phyloP scores from a whole-genome alignment of 2,329 filamentous ascomycete species.

The Cladosporium colombiae region DNA sequence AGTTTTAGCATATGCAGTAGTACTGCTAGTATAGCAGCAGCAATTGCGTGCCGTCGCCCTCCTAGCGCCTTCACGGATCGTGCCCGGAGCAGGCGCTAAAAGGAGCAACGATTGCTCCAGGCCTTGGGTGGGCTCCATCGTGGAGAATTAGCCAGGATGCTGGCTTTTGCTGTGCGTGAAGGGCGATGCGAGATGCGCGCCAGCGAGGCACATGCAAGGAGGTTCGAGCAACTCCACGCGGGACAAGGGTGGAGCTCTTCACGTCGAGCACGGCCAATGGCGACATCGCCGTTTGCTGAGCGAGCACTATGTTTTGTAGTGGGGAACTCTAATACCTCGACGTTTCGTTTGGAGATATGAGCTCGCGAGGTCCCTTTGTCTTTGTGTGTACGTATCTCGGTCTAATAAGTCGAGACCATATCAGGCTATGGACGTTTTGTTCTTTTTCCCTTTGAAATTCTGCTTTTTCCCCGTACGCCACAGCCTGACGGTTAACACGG shows the following conservation, averaged over 20 bases:
- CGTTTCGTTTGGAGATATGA: neutral
- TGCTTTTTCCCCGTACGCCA: neutral
- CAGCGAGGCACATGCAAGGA: conserved; percentile 20
- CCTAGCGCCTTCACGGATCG: conserved; percentile 18
- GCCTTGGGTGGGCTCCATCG: neutral
- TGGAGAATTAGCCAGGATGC: conserved; percentile 6
- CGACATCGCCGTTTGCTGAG: neutral
- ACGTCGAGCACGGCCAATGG: conserved; percentile 4
- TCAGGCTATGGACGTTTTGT: neutral
- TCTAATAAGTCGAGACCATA: neutral
- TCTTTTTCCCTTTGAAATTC: too few relatives aligned
- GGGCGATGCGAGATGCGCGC: neutral
- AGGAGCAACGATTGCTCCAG: conserved; percentile 1
- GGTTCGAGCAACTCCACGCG: conserved; percentile 6
- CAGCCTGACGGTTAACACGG: neutral
- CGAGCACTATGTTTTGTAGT: neutral
- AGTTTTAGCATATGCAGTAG: too few relatives aligned
- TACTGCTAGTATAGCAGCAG: neutral
- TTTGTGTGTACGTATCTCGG: neutral
- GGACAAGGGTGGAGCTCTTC: neutral
- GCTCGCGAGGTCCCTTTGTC: neutral
- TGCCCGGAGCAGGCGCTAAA: neutral
- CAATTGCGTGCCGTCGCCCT: neutral
- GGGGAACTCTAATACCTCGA: neutral
- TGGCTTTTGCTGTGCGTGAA: neutral